Conservation (phyloP, 1,284 basidiomycete genomes). For the Trametes sp. region DNA sequence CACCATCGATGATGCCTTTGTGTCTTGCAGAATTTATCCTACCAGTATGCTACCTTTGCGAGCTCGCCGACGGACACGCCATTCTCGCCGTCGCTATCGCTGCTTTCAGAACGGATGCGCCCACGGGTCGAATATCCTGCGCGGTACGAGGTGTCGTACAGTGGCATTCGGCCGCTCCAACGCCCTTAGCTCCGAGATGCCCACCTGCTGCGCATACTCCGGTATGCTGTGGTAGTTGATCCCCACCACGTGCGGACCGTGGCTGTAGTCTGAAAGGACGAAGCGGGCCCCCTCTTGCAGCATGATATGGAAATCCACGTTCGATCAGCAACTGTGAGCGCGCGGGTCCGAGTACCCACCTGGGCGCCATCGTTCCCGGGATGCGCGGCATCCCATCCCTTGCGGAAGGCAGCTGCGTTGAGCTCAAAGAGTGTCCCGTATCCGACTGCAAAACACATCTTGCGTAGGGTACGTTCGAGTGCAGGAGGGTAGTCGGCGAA, state of each 20-base stretch:
- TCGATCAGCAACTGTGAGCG: too few relatives aligned
- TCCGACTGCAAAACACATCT: slow-evolving; percentile 75
- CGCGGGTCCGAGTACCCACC: too few relatives aligned
- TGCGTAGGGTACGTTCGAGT: slow-evolving; percentile 76
- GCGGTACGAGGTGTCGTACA: slow-evolving; percentile 55
- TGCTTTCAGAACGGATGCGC: slow-evolving; percentile 62
- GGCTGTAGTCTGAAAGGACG: slow-evolving; percentile 95
- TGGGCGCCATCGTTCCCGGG: slow-evolving; percentile 81
- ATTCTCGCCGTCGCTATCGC: too few relatives aligned
- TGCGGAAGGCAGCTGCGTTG: slow-evolving; percentile 92
- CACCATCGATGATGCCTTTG: too few relatives aligned
- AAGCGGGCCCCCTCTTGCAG: slow-evolving; percentile 72
- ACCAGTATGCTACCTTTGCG: too few relatives aligned
- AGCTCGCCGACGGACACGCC: too few relatives aligned
- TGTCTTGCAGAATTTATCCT: too few relatives aligned
- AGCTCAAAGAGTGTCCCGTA: slow-evolving; percentile 96
- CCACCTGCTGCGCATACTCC: slow-evolving; percentile 71
- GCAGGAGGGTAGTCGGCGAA: slow-evolving; percentile 64
- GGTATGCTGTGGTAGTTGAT: slow-evolving; percentile 80
- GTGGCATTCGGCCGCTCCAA: slow-evolving; percentile 52
- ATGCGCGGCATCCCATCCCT: slow-evolving; percentile 89
- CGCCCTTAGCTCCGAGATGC: slow-evolving; percentile 77
- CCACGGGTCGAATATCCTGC: slow-evolving; percentile 59
- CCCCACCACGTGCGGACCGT: slow-evolving; percentile 89
- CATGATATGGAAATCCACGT: too few relatives aligned